A percentile compares a stretch with the other conserved stretches of the same genome.
phyloP scores from a whole-genome alignment of 2,329 filamentous ascomycete genomes.

The Periconia sp. region DNA sequence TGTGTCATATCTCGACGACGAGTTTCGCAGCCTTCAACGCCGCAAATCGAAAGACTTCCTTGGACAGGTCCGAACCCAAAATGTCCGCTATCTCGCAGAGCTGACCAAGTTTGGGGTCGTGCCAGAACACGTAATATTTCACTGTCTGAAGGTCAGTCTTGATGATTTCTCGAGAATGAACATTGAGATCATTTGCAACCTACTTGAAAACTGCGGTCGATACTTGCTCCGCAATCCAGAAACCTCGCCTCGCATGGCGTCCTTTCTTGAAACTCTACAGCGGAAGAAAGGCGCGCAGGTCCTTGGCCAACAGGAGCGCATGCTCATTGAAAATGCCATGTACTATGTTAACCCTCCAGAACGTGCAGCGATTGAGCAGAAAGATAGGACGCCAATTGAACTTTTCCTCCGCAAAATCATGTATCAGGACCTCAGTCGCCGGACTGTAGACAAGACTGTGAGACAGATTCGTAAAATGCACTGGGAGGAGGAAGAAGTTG shows the following conservation, averaged over 20 bases:
- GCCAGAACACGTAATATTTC: conserved; percentile 97
- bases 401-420: conserved; percentile 91
- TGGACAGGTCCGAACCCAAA: conserved; percentile 89
- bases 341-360: conserved; percentile 98
- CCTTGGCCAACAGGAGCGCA: conserved; percentile 92
- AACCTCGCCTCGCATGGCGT: conserved; percentile 89
- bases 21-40: conserved; percentile 94
- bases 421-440: conserved; percentile 92
- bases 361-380: conserved; percentile 92
- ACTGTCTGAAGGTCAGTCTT: conserved; percentile 95
- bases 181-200: conserved; percentile 95
- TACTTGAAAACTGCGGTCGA: conserved; percentile 94
- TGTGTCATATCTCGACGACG: conserved; percentile 90
- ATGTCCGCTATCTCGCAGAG: conserved; percentile 97
- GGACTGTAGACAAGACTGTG: conserved; percentile 89
- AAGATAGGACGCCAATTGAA: conserved; percentile 92
- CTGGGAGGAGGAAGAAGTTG: conserved; percentile 93
- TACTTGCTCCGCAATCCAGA: conserved; percentile 93
- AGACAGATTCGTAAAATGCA: conserved; percentile 95
- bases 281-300: conserved; percentile 96
- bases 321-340: conserved; percentile 97
- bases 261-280: conserved; percentile 92
- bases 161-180: conserved; percentile 99
- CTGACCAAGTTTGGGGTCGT: conserved; percentile 98
- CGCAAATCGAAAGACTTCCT: conserved; percentile 98